phyloP scores from a whole-genome alignment of 768 basidiomycete genomes.

The Gloeopeniophorella convolvens region DNA sequence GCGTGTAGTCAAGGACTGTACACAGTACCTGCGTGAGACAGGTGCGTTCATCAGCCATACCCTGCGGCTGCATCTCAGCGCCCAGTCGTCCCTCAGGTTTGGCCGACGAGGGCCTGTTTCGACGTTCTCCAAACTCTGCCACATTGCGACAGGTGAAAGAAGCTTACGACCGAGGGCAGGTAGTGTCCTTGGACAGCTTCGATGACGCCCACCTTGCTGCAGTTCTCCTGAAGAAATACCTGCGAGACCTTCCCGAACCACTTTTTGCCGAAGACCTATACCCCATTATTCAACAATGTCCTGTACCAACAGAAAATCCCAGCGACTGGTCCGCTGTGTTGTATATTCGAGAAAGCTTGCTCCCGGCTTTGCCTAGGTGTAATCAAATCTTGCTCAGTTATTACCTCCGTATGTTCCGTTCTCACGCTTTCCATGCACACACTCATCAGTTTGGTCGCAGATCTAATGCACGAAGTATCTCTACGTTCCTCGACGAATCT shows the following conservation, averaged over 20 bases:
- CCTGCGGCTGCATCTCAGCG: background rate
- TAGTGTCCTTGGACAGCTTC: conserved; percentile 72
- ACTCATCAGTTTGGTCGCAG: conserved; percentile 32
- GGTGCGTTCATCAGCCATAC: conserved; percentile 28
- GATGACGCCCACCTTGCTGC: conserved; percentile 76
- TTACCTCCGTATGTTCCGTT: conserved; percentile 29
- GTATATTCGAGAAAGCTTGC: conserved; percentile 63
- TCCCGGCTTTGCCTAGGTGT: conserved; percentile 65
- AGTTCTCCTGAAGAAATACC: conserved; percentile 79
- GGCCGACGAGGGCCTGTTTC: conserved; percentile 73
- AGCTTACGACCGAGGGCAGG: conserved; percentile 79
- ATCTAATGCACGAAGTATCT: conserved; percentile 75
- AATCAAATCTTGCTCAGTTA: conserved; percentile 67
- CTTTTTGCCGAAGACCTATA: conserved; percentile 71
- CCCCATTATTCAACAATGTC: conserved; percentile 60
- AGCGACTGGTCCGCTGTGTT: conserved; percentile 50
- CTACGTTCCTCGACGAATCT: conserved; percentile 56
- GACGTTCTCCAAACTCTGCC: conserved; percentile 69
- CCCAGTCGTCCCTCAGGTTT: conserved; percentile 37
- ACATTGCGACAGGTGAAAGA: conserved; percentile 70
- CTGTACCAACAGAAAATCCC: conserved; percentile 43
- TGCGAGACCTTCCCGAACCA: conserved; percentile 73
- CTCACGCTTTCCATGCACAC: background rate
- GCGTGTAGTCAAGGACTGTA: conserved; percentile 68
- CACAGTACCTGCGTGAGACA: conserved; percentile 60